Conservation (phyloP, 495 filamentous ascomycete genomes). For the Aspergillus biplanus region DNA sequence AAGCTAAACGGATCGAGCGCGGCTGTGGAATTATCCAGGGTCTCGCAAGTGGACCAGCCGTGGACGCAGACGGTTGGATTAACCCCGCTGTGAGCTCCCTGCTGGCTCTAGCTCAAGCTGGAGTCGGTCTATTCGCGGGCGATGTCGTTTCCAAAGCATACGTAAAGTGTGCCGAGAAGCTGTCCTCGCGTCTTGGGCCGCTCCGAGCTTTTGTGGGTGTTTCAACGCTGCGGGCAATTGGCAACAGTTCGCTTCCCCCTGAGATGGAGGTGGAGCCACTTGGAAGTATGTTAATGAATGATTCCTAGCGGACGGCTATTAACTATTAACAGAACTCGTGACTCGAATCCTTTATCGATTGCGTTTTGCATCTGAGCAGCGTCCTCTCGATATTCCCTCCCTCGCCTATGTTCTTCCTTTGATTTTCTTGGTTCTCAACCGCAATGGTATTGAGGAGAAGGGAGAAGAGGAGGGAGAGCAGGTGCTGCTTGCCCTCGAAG, state of each 20-base stretch:
- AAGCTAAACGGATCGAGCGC: constrained; percentile 70
- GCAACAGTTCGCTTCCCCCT: constrained; percentile 68
- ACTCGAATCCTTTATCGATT: constrained; percentile 90
- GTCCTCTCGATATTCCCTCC: constrained; percentile 83
- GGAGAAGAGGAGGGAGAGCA: constrained; percentile 82
- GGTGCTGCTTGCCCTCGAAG: constrained; percentile 86
- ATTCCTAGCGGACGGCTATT: background rate
- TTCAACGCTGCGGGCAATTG: constrained; percentile 79
- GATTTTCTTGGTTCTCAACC: constrained; percentile 70
- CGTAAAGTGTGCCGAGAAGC: constrained; percentile 71
- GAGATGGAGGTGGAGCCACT: constrained; percentile 77
- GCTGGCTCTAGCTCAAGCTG: constrained; percentile 71
- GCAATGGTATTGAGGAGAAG: constrained; percentile 73
- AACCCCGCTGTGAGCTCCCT: constrained; percentile 72
- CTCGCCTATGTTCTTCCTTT: constrained; percentile 86
- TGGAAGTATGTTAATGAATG: constrained; percentile 46
- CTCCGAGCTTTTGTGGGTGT: constrained; percentile 82
- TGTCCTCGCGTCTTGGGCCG: constrained; percentile 74
- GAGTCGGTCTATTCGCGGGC: constrained; percentile 78
- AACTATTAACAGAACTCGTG: constrained; percentile 61
- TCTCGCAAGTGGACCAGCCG: constrained; percentile 83
- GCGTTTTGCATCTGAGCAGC: constrained; percentile 87
- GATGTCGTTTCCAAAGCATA: constrained; percentile 79
- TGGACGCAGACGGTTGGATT: constrained; percentile 84
- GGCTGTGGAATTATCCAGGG: constrained; percentile 83